A percentile compares a stretch with the other conserved stretches of the same genome.
phyloP scores from a whole-genome alignment of 352 stramenopile genomes.

The Halophytophthora batemanensis region DNA sequence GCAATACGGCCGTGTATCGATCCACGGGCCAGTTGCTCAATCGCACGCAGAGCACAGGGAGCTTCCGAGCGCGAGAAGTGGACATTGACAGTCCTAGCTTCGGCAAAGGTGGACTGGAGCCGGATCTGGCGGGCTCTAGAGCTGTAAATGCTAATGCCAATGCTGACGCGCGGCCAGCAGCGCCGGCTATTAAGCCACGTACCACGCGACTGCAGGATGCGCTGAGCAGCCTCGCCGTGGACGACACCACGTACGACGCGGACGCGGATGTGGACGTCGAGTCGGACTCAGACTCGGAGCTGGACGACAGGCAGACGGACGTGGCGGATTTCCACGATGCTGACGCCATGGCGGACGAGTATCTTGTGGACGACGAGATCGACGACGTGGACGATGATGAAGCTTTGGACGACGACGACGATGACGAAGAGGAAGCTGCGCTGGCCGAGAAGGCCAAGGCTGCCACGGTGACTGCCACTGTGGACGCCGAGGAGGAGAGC shows the following conservation, averaged over 20 bases:
- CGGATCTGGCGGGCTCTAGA: conserved; percentile 19
- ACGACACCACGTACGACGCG: conserved; percentile 53
- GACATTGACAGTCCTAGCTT: conserved; percentile 37
- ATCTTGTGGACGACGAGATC: conserved; percentile 34
- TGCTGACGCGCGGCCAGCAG: no score
- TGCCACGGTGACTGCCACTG: not conserved
- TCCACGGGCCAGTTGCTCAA: conserved; percentile 33
- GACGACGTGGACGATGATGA: conserved; percentile 53
- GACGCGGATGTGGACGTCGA: conserved; percentile 24
- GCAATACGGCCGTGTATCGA: conserved; percentile 34
- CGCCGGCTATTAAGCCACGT: conserved; percentile 3
- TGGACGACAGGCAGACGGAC: conserved; percentile 40
- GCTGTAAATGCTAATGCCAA: conserved; percentile 5
- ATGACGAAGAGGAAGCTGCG: conserved; percentile 27
- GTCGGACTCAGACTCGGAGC: conserved; percentile 42
- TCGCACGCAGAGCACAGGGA: conserved; percentile 37
- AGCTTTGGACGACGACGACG: conserved; percentile 30
- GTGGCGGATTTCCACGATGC: conserved; percentile 45
- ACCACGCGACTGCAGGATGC: conserved; percentile 38
- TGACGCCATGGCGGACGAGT: conserved; percentile 29
- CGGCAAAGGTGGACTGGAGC: conserved; percentile 7
- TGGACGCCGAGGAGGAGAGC: conserved; percentile 26
- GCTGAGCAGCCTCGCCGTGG: conserved; percentile 43
- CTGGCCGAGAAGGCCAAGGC: conserved; percentile 16
- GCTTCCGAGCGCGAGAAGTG: conserved; percentile 41